Evolutionary conservation across 345 rosid species (phyloP), one percentile per base, ranked within the genome.

Genomic region (Clausena lansium): DNA sequence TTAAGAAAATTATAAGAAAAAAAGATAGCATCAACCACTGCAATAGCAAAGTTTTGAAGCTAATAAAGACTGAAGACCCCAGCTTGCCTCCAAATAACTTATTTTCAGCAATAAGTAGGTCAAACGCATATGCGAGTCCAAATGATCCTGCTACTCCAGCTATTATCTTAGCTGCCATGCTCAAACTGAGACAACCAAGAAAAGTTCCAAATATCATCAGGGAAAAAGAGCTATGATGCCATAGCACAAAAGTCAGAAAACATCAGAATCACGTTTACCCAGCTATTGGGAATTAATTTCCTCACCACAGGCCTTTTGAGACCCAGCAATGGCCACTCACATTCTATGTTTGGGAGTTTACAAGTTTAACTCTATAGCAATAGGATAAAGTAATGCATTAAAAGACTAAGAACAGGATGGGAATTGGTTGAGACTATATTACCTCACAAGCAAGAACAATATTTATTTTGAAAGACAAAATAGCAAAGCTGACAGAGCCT

Each of bases 41-140:
- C 74, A 82, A 55, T 17, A 30, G 15, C 25, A 19, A 24, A 24
- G 13, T 13, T 27, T 5, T 38, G 70, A 41, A 62, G 59, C 35
- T 67, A 30, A 67, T 60, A 55, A n/a, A 17, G 67, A 54, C 32
- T 1, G 61, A 27, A 0, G 62, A 67, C 20, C 35, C 50, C 41
- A 45, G 78, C 80, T 81, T 80, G 81, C 99, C 99, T 83, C 99
- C 99, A 73, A 95, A 92, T 57, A 95, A 76, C 89, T 95, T 95
- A 74, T 83, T 39, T 59, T 93, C 97, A 3, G 99, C 68, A 69
- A 92, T 13, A 32, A 87, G 36, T 33, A 30, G 63, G 80, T 95
- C 99, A 20, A 76, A 86, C 4, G 77, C 67, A 78, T 88, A 95
- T n/a, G 95, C 90, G 72, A 91, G 8, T 54, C 79, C 97, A 74